Evolutionary conservation across 257 asterid genomes (phyloP), one percentile per base, ranked within the genome.

Genomic region (Gentiana straminea): DNA sequence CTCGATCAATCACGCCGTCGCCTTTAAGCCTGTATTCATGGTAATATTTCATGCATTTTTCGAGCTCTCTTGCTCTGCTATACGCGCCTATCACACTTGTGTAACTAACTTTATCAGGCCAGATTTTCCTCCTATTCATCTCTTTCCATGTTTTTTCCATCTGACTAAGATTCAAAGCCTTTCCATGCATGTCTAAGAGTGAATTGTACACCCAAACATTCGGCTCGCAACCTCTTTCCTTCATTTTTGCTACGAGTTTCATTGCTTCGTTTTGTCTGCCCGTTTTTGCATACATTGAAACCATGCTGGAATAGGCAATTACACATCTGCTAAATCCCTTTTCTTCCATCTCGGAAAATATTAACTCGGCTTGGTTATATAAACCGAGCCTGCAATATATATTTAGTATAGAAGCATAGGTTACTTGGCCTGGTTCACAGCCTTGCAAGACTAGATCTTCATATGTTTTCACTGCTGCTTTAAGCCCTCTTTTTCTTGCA

Each of bases 181-280:
- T 79, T 3, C 95, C 94, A 9, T 81, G 79, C 76, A 91, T 87
- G 56, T 85, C 93, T 33, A 92, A 61, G 7, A 92, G 77, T 6
- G 98, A 60, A 38, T 92, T 92, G 76, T 92, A 92, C 7, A 84
- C 84, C 98, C 98, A 92, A 48, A 87, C 90, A 33, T 92, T 92
- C 1, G 98, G 97, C 49, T 72, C 69, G 58, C 94, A 78, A 0
- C 95, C 95, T 13, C 77, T 72, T 68, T 67, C 77, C 61, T 92
- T 92, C 98, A 92, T 92, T 57, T 72, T 85, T 0, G 88, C 97
- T 2, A 92, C 84, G 1, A 92, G 93, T 64, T 66, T 76, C 74
- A 66, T 69, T 3, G 98, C 95, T 1, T 92, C 97, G 2, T 66
- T 51, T 0, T 75, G 69, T 51, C 90, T 69, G 0, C 97, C 94